Evolutionary conservation across 106 monocot genomes (phyloP), one percentile per base, ranked within the genome.

Genomic region (Xerophyta viscosa): DNA sequence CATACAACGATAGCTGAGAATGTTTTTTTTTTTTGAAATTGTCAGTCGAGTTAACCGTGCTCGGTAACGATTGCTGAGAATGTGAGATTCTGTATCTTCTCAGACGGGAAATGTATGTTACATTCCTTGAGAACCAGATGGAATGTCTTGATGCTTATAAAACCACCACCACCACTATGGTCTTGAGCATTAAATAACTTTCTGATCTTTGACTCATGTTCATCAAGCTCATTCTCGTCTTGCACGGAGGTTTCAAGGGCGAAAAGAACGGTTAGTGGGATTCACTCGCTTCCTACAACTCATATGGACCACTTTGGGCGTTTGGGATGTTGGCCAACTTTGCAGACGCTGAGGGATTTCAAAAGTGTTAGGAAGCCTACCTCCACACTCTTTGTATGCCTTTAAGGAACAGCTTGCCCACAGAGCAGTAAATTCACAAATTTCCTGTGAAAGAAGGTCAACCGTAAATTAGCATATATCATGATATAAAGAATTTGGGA

Each of bases 271-370:
- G 98, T 86, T 98, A 98, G 58, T 98, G 98, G 3, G 82, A 86
- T 68, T 98, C 98, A 86, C 71, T 98, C 98, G 31, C 86, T 86
- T 30, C 98, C 98, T 0, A 98, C 81, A 1, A 98, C 98, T 90
- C 98, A 98, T 65, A 98, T 90, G 7, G 98, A 90, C 81, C 81
- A 98, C 24, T 55, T 67, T 2, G 98, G 98, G 69, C 74, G 69
- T 75, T 98, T 98, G 19, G 90, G 65, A 21, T 71, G 52, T 48
- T 74, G 73, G 1, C 98, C 98, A 4, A 98, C 98, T 57, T 98
- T 98, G 79, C 98, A 98, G 45, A 86, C 77, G 31, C 90, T 98
- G 8, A 98, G 82, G 14, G 85, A 90, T 66, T 98, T 90, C 50
- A 98, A 47, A 14, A 98, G 79, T 6, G 89, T 82, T 19, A 98